Conservation (phyloP, 345 rosid genomes). For the thale cress (Arabidopsis thaliana) region DNA sequence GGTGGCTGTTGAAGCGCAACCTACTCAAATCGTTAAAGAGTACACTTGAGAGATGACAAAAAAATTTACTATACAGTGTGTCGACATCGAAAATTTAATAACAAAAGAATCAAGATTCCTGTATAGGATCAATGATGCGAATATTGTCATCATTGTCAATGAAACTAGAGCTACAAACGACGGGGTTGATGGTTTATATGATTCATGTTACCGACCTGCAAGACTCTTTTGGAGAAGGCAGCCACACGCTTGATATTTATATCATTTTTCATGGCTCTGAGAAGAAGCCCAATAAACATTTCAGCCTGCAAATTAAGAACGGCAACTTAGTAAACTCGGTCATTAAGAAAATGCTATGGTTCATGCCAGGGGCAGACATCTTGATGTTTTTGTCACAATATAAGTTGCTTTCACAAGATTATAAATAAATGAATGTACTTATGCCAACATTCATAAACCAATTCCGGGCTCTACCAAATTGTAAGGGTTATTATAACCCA, state of each 20-base stretch:
- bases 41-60: constrained; percentile 23
- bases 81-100: constrained; percentile 3
- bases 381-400: background rate
- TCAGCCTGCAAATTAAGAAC: constrained; percentile 63
- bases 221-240: constrained; percentile 87
- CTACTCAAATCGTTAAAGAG: constrained; percentile 51
- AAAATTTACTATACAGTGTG: background rate
- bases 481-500: background rate
- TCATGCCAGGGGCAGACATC: background rate
- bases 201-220: constrained; percentile 66
- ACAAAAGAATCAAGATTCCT: constrained; percentile 3
- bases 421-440: background rate
- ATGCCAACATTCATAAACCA: constrained; percentile 6
- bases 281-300: constrained; percentile 92
- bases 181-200: background rate
- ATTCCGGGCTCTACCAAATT: background rate
- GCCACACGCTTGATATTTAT: constrained; percentile 83
- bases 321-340: constrained; percentile 9
- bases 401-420: constrained; percentile 5
- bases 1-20: constrained; percentile 96
- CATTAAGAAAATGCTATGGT: constrained; percentile 16
- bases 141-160: constrained; percentile 6
- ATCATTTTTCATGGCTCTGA: constrained; percentile 91
- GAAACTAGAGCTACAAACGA: constrained; percentile 27
- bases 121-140: background rate